A percentile compares a stretch with the other conserved stretches of the same genome.
These are phyloP conservation scores for Cotoneaster glaucophyllus DNA, from an alignment of 306 rosid species.

Conservation along the genomic window DNA sequence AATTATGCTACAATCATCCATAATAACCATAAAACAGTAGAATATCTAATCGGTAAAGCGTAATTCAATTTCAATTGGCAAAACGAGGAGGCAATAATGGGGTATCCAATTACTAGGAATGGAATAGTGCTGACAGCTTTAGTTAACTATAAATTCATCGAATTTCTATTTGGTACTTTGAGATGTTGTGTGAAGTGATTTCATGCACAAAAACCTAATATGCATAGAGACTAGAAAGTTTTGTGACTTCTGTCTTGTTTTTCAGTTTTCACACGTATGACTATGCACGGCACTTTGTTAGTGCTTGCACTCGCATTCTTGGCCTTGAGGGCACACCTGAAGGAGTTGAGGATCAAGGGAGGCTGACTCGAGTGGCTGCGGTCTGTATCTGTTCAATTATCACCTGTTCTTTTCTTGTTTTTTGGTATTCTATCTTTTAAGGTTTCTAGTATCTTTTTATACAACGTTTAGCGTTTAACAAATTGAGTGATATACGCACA, in stretches of 20 bases:
- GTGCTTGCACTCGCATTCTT: constrained; percentile 86
- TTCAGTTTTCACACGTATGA: constrained; percentile 86
- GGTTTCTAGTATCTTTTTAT: not conserved
- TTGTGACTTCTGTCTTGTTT: constrained; percentile 15
- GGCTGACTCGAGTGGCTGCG: constrained; percentile 85
- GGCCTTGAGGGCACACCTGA: constrained; percentile 91
- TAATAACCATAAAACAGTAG: not conserved
- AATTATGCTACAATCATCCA: not conserved
- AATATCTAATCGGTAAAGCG: not conserved
- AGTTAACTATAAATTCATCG: not conserved
- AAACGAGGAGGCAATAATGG: not conserved
- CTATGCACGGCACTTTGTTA: constrained; percentile 86
- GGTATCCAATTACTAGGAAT: not conserved
- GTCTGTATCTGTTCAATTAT: constrained; percentile 33
- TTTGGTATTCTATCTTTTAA: not conserved
- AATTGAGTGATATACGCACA: not conserved
- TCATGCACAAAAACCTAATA: not conserved
- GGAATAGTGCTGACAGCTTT: not conserved
- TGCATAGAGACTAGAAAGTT: not conserved
- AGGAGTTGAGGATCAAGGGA: constrained; percentile 89
- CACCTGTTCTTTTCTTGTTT: constrained; percentile 1
- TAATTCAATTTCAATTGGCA: not conserved
- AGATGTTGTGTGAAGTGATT: not conserved
- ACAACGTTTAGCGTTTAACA: not conserved
- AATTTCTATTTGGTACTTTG: not conserved